Evolutionary conservation across 805 yeast species (phyloP).

Genomic region (Candida broadrunensis): DNA sequence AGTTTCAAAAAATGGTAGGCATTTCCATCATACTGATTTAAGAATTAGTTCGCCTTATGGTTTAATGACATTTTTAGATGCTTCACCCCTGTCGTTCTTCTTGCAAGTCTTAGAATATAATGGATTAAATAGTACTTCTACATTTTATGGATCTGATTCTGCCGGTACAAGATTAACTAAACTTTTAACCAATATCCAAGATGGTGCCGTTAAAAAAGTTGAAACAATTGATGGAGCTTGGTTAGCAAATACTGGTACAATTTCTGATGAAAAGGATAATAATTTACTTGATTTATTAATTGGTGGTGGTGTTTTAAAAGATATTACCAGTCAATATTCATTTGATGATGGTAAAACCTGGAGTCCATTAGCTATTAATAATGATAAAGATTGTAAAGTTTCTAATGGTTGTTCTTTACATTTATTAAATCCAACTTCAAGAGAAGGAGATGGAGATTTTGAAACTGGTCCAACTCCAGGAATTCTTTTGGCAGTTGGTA

Average conservation of each 20-base stretch:
- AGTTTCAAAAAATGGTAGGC: constrained; percentile 46
- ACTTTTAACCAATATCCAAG: constrained; percentile 40
- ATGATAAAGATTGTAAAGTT: constrained; percentile 42
- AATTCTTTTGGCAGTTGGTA: constrained; percentile 30
- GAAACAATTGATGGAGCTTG: constrained; percentile 60
- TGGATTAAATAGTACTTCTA: constrained; percentile 14
- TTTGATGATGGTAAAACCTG: constrained; percentile 55
- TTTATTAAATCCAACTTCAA: constrained; percentile 25
- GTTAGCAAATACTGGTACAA: constrained; percentile 41
- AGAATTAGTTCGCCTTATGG: constrained; percentile 35
- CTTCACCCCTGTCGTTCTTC: constrained; percentile 34
- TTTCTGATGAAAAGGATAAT: constrained; percentile 9
- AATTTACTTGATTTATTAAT: constrained; percentile 19
- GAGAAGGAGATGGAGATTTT: constrained; percentile 40
- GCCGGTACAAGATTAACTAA: constrained; percentile 50
- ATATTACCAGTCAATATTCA: constrained; percentile 37
- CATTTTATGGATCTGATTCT: constrained; percentile 54
- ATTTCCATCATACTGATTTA: constrained; percentile 39
- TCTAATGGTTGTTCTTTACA: constrained; percentile 51
- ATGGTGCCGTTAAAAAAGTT: constrained; percentile 44
- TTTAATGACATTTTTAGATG: constrained; percentile 34
- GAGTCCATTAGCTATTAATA: constrained; percentile 44
- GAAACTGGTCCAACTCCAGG: constrained; percentile 57
- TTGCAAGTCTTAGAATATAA: constrained; percentile 20
- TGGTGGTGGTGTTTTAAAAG: constrained; percentile 14